Percentiles rank a stretch among this genome's conserved stretches.
These are phyloP conservation scores for Guyanaporus albipodus DNA, from an alignment of 768 basidiomycete species.

Conservation along the genomic window DNA sequence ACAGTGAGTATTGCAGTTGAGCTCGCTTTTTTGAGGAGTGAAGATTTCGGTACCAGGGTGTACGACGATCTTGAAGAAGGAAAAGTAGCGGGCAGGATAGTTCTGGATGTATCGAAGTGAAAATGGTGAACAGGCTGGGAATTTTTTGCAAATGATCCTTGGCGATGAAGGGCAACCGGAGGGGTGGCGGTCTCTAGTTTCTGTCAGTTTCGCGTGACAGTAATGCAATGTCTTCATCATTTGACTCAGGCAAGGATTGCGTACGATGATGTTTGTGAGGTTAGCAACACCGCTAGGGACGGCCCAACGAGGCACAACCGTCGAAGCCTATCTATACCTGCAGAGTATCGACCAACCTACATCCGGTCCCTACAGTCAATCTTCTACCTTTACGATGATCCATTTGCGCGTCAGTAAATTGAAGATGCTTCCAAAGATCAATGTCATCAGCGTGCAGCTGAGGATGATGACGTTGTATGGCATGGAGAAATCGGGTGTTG, in stretches of 20 bases:
- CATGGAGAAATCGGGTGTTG: constrained; percentile 99
- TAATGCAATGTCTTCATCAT: too few relatives aligned
- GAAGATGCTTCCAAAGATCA: constrained; percentile 91
- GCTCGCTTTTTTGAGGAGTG: neutral
- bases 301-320: too few relatives aligned
- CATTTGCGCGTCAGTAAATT: constrained; percentile 82
- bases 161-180: neutral
- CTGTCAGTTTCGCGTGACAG: too few relatives aligned
- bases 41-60: constrained; percentile 23
- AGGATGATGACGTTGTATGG: constrained; percentile 99
- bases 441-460: constrained; percentile 84
- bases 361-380: constrained; percentile 1
- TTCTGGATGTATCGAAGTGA: constrained; percentile 34
- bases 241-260: too few relatives aligned
- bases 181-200: too few relatives aligned
- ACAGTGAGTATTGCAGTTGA: constrained; percentile 37
- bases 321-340: too few relatives aligned
- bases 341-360: neutral
- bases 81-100: constrained; percentile 40
- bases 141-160: too few relatives aligned
- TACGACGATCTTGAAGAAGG: constrained; percentile 40
- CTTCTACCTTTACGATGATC: constrained; percentile 45
- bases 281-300: too few relatives aligned
- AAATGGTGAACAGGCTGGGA: too few relatives aligned
- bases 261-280: too few relatives aligned